A percentile compares a stretch with the other conserved stretches of the same genome.
Conservation (phyloP, 108 stramenopile genomes). For the Epithemia pelagica region DNA sequence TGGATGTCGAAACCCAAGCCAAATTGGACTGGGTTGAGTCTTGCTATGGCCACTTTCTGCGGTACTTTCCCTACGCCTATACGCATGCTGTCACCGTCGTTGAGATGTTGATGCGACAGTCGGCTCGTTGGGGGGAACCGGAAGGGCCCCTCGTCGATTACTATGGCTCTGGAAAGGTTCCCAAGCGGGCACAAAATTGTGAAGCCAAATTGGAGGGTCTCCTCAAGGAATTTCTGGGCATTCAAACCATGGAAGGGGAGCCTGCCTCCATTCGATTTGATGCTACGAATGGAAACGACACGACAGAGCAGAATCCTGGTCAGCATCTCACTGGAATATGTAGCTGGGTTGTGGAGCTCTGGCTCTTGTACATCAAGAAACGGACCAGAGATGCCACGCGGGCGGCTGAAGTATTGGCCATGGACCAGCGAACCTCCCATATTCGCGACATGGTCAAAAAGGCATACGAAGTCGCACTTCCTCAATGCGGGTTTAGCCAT, state of each 20-base stretch:
- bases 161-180: slow-evolving; percentile 20
- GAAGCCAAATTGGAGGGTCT: slow-evolving; percentile 53
- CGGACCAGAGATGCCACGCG: slow-evolving; percentile 50
- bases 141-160: slow-evolving; percentile 6
- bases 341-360: slow-evolving; percentile 55
- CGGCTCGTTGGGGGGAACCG: slow-evolving; percentile 45
- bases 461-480: slow-evolving; percentile 72
- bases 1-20: slow-evolving; percentile 40
- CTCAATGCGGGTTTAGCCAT: slow-evolving; percentile 42
- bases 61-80: slow-evolving; percentile 63
- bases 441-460: slow-evolving; percentile 34
- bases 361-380: slow-evolving; percentile 63
- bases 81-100: slow-evolving; percentile 37
- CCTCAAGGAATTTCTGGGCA: slow-evolving; percentile 19
- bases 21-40: slow-evolving; percentile 80
- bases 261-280: neutral
- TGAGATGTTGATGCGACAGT: slow-evolving; percentile 52
- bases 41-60: slow-evolving; percentile 62
- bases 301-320: neutral
- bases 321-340: slow-evolving; percentile 41
- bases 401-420: neutral
- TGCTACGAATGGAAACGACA: neutral
- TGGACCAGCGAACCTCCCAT: slow-evolving; percentile 16
- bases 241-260: neutral
- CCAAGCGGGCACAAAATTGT: slow-evolving; percentile 25